phyloP scores from a whole-genome alignment of 208 protist genomes.

The Acanthamoeba royreba region DNA sequence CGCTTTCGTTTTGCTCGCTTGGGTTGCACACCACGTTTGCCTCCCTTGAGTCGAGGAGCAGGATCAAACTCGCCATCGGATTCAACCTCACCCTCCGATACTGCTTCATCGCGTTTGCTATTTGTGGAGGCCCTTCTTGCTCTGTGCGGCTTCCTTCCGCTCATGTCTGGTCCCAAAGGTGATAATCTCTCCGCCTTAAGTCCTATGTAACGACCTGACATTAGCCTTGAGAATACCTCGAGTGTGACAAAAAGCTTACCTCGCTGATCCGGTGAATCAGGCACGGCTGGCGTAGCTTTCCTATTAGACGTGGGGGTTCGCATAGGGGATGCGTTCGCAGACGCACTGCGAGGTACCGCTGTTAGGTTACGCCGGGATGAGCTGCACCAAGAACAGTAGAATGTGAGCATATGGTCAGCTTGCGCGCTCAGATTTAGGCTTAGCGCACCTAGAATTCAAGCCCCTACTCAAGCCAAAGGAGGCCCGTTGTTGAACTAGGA shows the following conservation, averaged over 20 bases:
- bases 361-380: background rate
- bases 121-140: too few relatives aligned
- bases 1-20: background rate
- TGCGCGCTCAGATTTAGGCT: too few relatives aligned
- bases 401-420: background rate
- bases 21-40: background rate
- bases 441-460: too few relatives aligned
- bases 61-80: conserved; percentile 43
- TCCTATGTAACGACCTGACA: background rate
- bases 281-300: background rate
- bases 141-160: too few relatives aligned
- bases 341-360: background rate
- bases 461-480: too few relatives aligned
- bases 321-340: background rate
- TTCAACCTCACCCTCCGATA: background rate
- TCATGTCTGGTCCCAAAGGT: background rate
- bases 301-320: background rate
- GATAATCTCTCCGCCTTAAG: background rate
- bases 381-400: background rate
- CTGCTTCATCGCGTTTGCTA: too few relatives aligned
- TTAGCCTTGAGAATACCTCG: background rate
- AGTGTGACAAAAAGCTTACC: background rate
- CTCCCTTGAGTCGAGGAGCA: background rate
- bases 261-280: background rate
- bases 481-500: background rate